Evolutionary conservation across 805 yeast genomes (phyloP), one percentile per base, ranked within the genome.

Genomic region (Candida anglica): DNA sequence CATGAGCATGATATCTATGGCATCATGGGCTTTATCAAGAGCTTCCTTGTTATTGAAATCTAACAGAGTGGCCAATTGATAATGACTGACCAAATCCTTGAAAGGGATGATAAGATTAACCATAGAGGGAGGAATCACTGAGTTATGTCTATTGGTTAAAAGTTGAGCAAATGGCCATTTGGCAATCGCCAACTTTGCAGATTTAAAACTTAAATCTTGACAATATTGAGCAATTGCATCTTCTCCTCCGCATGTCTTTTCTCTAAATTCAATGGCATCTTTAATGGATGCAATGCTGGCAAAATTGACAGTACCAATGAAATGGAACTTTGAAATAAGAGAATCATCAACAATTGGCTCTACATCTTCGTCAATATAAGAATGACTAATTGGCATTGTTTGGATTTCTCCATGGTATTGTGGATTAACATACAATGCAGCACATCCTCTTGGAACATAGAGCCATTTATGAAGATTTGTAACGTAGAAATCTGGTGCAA

Each of bases 401-500:
- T 78, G 81, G 35, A 81, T 57, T 2, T 40, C 25, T 0, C 52
- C 46, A 37, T 78, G 86, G 47, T 71, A 73, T 35, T 63, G 60
- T 3, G 67, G 63, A 41, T 71, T 67, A 5, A 75, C 83, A 44
- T 81, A 81, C 32, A 82, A 50, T 19, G 77, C 58, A 0, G 83
- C 81, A 43, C 71, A 69, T 4, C 79, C 75, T 28, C 76, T 63
- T 3, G 86, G 84, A 15, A 69, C 66, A 41, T 48, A 75, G 25
- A 66, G 58, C 89, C 89, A 83, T 48, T 83, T 83, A 62, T 83
- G 89, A 14, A 81, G 58, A 46, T 82, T 83, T 15, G 81, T 56
- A 16, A 71, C 63, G 48, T 66, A 73, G 49, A 79, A 82, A 46
- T 81, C 87, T 0, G 87, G 85, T 30, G 64, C 42, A 16, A 72